Base-by-base conservation (phyloP, 257 asterid genomes). In the Thymus quinquecostatus region DNA sequence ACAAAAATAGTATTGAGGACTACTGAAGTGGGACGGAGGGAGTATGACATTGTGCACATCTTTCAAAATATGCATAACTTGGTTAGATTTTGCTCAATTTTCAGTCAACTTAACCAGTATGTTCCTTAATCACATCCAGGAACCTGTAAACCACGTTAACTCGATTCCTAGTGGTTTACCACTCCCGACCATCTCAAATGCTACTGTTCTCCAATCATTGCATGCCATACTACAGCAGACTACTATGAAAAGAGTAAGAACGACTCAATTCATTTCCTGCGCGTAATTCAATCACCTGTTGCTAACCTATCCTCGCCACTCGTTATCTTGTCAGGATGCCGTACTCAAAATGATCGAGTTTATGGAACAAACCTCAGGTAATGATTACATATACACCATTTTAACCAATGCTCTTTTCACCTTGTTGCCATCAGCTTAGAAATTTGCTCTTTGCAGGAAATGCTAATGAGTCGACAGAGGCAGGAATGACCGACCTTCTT, bases 341-440 rank as follows among this genome's bases (percentile, higher is more conserved):
- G 49, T 92, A 69, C 32, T 77, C 72, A 95, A 83, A 81, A 49
- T 92, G 92, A 82, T 95, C 65, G 89, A 88, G 84, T 87, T 83
- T 71, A 83, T 88, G 60, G 99, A 87, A 82, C 98, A 85, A 78
- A 72, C 84, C 56, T 85, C 97, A 73, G 98, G 99, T 92, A 89
- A 51, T 44, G 49, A 63, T 49, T 40, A 47, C 69, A 47, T 40
- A 13, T 66, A 59, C 71, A 44, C 6, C 29, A 10, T 79, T 32
- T 21, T 13, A 29, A 9, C 6, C 8, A 10, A 7, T 10, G 10
- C 2, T 54, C 34, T 3, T 63, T 64, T 29, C 55, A 30, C 11
- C 61, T 53, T 29, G 59, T 60, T 53, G 40, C 55, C 50, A 38
- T 60, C 68, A 8, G 40, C 45, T 64, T 69, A 45, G 69, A 45